Evolutionary conservation across 805 yeast species (phyloP).

Genomic region (Myxozyma lipomycoides): DNA sequence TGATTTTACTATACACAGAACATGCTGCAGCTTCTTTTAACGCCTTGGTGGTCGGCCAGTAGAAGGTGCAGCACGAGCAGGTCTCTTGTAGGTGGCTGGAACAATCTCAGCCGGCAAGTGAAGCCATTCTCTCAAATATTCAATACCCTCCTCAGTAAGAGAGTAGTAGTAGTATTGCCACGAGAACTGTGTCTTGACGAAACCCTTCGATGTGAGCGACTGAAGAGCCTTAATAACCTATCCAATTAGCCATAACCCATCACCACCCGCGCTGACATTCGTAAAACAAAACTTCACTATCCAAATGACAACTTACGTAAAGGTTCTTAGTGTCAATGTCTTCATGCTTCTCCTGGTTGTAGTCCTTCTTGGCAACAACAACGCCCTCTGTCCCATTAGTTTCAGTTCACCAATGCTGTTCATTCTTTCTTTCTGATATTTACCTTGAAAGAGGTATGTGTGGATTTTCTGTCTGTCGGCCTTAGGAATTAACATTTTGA

Average conservation of each 20-base stretch:
- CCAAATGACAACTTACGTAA: constrained; percentile 47
- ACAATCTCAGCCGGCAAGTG: constrained; percentile 98
- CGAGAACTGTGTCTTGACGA: constrained; percentile 99
- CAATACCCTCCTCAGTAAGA: constrained; percentile 99
- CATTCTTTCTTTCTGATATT: constrained; percentile 39
- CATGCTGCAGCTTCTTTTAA: not conserved
- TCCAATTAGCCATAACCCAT: not conserved
- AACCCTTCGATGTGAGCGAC: constrained; percentile 98
- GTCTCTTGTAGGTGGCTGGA: constrained; percentile 97
- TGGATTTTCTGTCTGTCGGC: constrained; percentile 99
- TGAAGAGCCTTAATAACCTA: constrained; percentile 90
- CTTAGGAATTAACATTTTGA: constrained; percentile 95
- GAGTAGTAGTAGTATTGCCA: constrained; percentile 99
- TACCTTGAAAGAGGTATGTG: constrained; percentile 98
- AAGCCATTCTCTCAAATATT: constrained; percentile 95
- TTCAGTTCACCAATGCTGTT: not conserved
- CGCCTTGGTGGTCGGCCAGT: constrained; percentile 3
- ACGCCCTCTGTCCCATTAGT: constrained; percentile 78
- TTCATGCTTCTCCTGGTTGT: constrained; percentile 91
- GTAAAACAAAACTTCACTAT: constrained; percentile 1
- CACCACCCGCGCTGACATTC: constrained; percentile 24
- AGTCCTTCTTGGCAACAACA: constrained; percentile 97
- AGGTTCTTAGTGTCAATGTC: constrained; percentile 98
- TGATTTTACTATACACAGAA: not conserved
- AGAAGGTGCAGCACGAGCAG: constrained; percentile 78